phyloP scores from a whole-genome alignment of 352 stramenopile species.

The Phytophthora sp. region DNA sequence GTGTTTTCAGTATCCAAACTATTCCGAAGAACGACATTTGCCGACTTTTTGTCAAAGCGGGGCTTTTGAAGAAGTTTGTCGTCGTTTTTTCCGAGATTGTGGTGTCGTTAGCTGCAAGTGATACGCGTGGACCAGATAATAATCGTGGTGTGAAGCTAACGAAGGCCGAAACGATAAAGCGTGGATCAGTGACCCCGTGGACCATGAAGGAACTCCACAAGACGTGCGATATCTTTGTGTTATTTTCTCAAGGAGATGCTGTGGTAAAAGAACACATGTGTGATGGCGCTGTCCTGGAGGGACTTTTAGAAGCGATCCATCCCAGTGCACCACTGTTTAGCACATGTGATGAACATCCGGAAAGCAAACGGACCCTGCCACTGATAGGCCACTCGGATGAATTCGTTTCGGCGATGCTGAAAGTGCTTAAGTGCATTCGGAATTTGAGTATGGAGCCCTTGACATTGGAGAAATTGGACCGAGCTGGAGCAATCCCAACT shows the following conservation, averaged over 20 bases:
- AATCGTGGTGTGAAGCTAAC: conserved; percentile 1
- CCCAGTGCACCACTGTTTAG: conserved; percentile 30
- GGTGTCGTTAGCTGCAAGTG: conserved; percentile 33
- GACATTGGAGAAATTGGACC: conserved; percentile 90
- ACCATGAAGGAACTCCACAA: conserved; percentile 73
- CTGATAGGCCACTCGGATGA: conserved; percentile 47
- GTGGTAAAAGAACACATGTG: conserved; percentile 94
- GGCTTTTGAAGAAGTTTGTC: conserved; percentile 89
- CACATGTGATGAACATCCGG: conserved; percentile 1
- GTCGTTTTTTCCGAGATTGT: conserved; percentile 86
- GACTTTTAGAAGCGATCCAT: conserved; percentile 63
- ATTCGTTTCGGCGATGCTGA: conserved; percentile 72
- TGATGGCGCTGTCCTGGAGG: conserved; percentile 77
- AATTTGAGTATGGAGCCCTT: conserved; percentile 93
- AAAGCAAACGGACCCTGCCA: conserved; percentile 19
- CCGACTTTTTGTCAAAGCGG: conserved; percentile 93
- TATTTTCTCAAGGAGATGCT: conserved; percentile 92
- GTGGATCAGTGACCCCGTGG: conserved; percentile 40
- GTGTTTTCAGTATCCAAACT: conserved; percentile 91
- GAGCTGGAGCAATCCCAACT: conserved; percentile 85
- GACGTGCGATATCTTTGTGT: conserved; percentile 88
- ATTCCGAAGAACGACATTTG: conserved; percentile 95
- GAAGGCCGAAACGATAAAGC: conserved; percentile 12
- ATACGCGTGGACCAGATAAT: conserved; percentile 25
- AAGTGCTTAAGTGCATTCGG: conserved; percentile 84